Conservation (phyloP, 352 stramenopile genomes). For the Elongisporangium undulatum region DNA sequence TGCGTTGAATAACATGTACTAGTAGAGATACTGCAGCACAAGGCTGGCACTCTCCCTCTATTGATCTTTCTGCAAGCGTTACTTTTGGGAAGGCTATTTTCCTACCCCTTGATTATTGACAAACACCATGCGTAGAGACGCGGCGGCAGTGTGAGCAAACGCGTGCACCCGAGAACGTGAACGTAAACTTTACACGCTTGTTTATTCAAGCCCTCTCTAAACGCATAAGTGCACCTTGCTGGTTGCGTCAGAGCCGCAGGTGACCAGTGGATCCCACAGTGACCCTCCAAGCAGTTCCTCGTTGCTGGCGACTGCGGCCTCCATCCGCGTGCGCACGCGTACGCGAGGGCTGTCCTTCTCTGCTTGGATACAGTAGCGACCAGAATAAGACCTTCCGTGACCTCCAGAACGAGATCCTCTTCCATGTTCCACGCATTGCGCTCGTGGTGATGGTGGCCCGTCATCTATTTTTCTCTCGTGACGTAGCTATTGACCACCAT, state of each 20-base stretch:
- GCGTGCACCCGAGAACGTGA: not conserved
- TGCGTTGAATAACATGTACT: no score
- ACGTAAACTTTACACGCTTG: not conserved
- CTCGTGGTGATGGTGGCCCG: not conserved
- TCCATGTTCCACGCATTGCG: not conserved
- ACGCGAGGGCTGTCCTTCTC: not conserved
- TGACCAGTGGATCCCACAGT: not conserved
- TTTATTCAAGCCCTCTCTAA: not conserved
- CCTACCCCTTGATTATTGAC: not conserved
- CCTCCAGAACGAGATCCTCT: no score
- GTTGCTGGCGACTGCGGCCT: not conserved
- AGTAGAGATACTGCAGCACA: no score
- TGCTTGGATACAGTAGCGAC: not conserved
- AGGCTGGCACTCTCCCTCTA: no score
- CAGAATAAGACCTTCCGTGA: not conserved
- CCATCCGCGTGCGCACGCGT: not conserved
- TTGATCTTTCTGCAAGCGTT: not conserved
- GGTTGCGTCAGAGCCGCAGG: no score
- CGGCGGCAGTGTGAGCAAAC: not conserved
- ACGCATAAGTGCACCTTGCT: not conserved
- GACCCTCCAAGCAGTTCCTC: not conserved
- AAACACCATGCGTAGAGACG: not conserved
- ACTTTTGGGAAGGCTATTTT: no score
- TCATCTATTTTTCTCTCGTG: not conserved
- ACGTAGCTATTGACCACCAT: not conserved